These are phyloP conservation scores for Phlebiopsis gigantea DNA, from an alignment of 768 basidiomycete genomes.

Conservation along the genomic window DNA sequence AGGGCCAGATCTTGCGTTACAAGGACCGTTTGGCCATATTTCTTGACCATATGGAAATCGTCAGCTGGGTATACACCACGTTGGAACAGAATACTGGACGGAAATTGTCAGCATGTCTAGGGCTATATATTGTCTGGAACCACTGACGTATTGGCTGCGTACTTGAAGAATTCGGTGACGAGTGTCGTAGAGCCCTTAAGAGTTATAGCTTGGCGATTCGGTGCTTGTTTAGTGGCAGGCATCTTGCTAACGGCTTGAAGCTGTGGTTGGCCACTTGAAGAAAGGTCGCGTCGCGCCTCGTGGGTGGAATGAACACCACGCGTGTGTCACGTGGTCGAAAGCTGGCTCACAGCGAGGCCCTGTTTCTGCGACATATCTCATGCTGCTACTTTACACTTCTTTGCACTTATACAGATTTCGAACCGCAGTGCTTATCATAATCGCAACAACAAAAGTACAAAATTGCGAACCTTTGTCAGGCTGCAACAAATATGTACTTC, in stretches of 20 bases:
- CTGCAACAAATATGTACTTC: not conserved
- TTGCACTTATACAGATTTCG: not conserved
- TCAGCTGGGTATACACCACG: constrained; percentile 95
- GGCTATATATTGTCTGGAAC: not conserved
- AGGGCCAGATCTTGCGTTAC: constrained; percentile 91
- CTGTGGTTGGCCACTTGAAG: not conserved
- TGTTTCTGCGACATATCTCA: not conserved
- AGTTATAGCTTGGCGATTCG: constrained; percentile 72
- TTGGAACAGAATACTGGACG: constrained; percentile 84
- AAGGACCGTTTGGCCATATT: constrained; percentile 94
- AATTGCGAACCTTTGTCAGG: not conserved
- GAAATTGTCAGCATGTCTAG: constrained; percentile 10
- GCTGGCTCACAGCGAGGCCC: not conserved
- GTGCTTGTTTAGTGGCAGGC: constrained; percentile 40
- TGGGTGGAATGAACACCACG: constrained; percentile 1
- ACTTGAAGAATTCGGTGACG: constrained; percentile 99
- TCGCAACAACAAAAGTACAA: not conserved
- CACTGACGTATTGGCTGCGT: constrained; percentile 92
- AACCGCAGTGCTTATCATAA: not conserved
- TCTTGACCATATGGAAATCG: constrained; percentile 99
- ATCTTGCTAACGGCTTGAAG: constrained; percentile 18
- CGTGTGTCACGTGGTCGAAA: constrained; percentile 11
- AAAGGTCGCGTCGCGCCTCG: constrained; percentile 2
- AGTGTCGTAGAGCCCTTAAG: constrained; percentile 92
- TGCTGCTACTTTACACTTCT: not conserved